A percentile compares a stretch with the other conserved stretches of the same genome.
These are phyloP conservation scores for Solanum chaucha DNA, from an alignment of 257 asterid species.

Conservation along the genomic window DNA sequence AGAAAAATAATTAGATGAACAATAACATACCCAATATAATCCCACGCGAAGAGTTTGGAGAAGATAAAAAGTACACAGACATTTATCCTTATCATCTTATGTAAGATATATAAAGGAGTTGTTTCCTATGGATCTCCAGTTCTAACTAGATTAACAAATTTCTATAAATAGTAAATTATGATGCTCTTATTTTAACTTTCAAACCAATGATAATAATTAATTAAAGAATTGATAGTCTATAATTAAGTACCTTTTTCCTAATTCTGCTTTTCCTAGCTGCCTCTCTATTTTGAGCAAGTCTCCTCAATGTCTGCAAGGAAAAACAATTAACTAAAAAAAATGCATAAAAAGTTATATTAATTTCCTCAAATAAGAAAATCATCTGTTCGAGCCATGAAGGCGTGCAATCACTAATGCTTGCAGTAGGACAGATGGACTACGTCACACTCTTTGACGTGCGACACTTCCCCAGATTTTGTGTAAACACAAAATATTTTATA, in stretches of 20 bases:
- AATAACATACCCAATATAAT: accelerated
- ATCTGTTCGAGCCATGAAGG: neutral
- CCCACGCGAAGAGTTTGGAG: accelerated
- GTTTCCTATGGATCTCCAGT: accelerated
- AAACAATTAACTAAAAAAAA: neutral
- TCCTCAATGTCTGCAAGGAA: slow-evolving; percentile 54
- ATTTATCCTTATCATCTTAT: neutral
- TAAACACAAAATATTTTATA: neutral
- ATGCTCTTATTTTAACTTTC: neutral
- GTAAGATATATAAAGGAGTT: neutral
- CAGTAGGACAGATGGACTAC: neutral
- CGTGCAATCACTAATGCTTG: neutral
- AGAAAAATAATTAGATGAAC: neutral
- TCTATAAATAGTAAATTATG: neutral
- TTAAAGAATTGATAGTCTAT: neutral
- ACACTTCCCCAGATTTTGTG: accelerated
- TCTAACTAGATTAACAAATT: neutral
- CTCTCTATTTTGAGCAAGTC: slow-evolving; percentile 97
- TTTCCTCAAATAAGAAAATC: neutral
- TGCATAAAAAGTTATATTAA: neutral
- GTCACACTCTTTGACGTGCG: neutral
- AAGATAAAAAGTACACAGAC: neutral
- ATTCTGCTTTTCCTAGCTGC: slow-evolving; percentile 95
- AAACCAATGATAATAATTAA: neutral
- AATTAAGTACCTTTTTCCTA: slow-evolving; percentile 50